Base-by-base conservation (phyloP, 371 early-diverging fungal genomes). In the Mucor saturninus region DNA sequence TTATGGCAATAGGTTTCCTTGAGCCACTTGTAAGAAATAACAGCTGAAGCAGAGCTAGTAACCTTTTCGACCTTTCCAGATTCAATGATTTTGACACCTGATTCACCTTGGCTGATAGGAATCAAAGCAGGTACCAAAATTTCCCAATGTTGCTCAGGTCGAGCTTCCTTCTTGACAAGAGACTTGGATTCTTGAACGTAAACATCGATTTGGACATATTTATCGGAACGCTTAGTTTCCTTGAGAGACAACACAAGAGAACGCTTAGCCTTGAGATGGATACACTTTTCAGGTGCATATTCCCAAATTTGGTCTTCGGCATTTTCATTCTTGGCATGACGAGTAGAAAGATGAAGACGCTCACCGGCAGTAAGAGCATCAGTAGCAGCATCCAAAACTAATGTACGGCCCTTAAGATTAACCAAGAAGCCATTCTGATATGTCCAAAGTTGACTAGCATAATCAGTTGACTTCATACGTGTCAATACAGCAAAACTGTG, bases 371-470 rank as follows among this genome's bases (percentile, higher is more conserved):
- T 55, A 35, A 70, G 48, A 21, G 26, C 57, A 43, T 56, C 54
- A 28, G 62, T 57, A 13, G 73, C 49, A 56, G 73, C 74, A 72
- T 75, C 76, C 40, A 80, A 52, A 35, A 70, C 73, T 15, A 77
- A 52, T 15, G 35, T 52, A 54, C 69, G 69, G 55, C 82, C 74
- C 65, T 76, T 76, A 15, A 79, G 72, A 60, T 86, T 86, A 37
- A 81, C 64, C 15, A 86, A 64, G 56, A 67, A 73, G 35, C 80
- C 84, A 48, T 83, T 65, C 28, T 73, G 61, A 64, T 62, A 83
- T 31, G 83, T 72, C 86, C 86, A 83, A 11, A 85, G 69, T 62
- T 85, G 86, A 51, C 74, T 71, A 5, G 77, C 76, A 58, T 65
- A 80, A 52, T 80, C 78, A 4, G 64, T 72, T 6, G 73, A 55